Evolutionary conservation across 2,329 filamentous ascomycete species (phyloP), one percentile per base, ranked within the genome.

Genomic region (Lasiodiplodia citricola): DNA sequence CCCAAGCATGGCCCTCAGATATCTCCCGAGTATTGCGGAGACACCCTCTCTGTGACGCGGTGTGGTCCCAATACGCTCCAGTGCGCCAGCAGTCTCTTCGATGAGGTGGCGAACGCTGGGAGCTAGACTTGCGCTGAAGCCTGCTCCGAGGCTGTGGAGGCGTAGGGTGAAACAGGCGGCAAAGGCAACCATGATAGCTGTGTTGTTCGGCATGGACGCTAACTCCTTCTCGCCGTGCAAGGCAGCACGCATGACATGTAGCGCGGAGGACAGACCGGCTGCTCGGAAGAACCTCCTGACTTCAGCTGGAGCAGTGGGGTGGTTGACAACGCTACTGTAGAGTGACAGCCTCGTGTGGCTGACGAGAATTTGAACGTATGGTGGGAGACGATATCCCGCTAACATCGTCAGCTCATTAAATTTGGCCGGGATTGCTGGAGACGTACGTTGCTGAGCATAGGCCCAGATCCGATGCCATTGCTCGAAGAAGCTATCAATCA

Each of bases 201-300:
- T 92, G 72, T 93, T 93, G 77, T 93, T 93, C 0, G 91, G 91
- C 90, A 93, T 93, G 0, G 90, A 92, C 67, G 88, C 88, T 0
- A 93, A 83, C 70, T 90, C 86, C 0, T 84, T 82, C 74, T 93
- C 91, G 41, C 90, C 90, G 76, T 92, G 90, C 6, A 92, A 91
- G 0, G 90, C 90, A 1, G 89, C 89, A 25, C 91, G 87, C 83
- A 93, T 87, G 4, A 93, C 91, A 69, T 92, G 92, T n/a, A 93
- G 79, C 0, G 91, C 90, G 0, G 90, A 91, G 0, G 90, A 91
- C 0, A 93, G 83, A 1, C 90, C 89, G 0, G 90, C 91, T 0
- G 90, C 88, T 51, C 90, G 88, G 78, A 93, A 93, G 76, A 91
- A 92, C 38, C 90, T 87, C 28, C 91, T 90, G 0, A 92, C 90